Percentiles rank a stretch among this genome's conserved stretches.
phyloP scores from a whole-genome alignment of 1,284 basidiomycete species.

The Austroboletus niveus region DNA sequence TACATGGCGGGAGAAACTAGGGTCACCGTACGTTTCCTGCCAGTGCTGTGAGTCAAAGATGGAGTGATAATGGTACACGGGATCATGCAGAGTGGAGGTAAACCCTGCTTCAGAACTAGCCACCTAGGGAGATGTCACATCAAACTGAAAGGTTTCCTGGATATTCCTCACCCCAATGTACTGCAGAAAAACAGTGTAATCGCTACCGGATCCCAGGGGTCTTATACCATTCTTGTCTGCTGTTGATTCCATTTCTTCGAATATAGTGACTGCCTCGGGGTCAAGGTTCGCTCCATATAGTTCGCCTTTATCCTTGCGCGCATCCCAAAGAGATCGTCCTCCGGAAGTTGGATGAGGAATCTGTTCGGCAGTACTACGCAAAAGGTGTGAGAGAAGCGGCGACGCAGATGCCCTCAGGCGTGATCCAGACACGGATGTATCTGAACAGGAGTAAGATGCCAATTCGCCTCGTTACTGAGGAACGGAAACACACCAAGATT shows the following conservation, averaged over 20 bases:
- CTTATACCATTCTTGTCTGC: slow-evolving; percentile 33
- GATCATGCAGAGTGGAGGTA: slow-evolving; percentile 44
- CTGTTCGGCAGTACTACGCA: slow-evolving; percentile 56
- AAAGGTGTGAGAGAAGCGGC: slow-evolving; percentile 69
- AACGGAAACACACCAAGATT: slow-evolving; percentile 57
- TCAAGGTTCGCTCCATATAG: slow-evolving; percentile 37
- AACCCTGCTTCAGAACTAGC: slow-evolving; percentile 57
- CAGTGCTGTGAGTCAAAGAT: slow-evolving; percentile 74
- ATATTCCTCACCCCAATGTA: slow-evolving; percentile 43
- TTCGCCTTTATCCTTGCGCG: slow-evolving; percentile 42
- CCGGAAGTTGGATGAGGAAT: slow-evolving; percentile 52
- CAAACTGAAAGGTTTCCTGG: not conserved
- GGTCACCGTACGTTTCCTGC: slow-evolving; percentile 74
- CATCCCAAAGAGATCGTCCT: slow-evolving; percentile 50
- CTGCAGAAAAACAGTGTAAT: slow-evolving; percentile 74
- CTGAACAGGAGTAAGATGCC: slow-evolving; percentile 33
- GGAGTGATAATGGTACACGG: slow-evolving; percentile 77
- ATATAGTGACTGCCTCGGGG: slow-evolving; percentile 27
- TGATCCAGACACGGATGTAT: slow-evolving; percentile 63
- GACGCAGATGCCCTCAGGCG: slow-evolving; percentile 51
- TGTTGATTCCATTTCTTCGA: slow-evolving; percentile 22
- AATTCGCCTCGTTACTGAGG: not conserved
- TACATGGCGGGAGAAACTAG: slow-evolving; percentile 67
- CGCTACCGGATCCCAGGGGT: slow-evolving; percentile 60
- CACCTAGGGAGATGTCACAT: slow-evolving; percentile 36